Base-by-base conservation (phyloP, 805 yeast species). In the Barnettozyma siamensis region DNA sequence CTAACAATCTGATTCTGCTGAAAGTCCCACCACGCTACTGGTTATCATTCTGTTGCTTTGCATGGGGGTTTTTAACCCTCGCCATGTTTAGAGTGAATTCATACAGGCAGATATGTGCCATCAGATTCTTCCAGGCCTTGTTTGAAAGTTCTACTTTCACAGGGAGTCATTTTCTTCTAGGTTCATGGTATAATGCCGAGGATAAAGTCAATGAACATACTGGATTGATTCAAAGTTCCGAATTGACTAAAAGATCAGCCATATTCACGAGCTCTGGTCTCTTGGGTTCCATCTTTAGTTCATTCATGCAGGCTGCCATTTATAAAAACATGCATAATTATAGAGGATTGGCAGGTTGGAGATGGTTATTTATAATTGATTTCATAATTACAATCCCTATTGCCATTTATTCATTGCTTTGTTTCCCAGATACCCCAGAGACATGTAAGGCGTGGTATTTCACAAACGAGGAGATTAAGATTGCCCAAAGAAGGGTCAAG, bases 291-390 rank as follows among this genome's bases (percentile, higher is more conserved):
- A 69, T 76, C 41, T 73, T 76, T 48, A 70, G 78, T 33, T 73
- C 77, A 1, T 68, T 73, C n/a, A 67, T 77, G 72, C 82, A 76
- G 53, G 69, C 72, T n/a, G 73, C 76, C 3, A 75, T 76, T 29
- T 69, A 67, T 49, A 59, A 55, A 16, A 65, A 66, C 47, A 62
- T 76, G 66, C 65, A 53, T 32, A 43, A 43, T n/a, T 27, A 37
- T 27, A 72, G 48, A 72, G 75, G 41, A 1, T 55, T 78, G 13
- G 66, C 69, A 4, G 84, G 85, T 7, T 78, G 83, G 83, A 67
- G 80, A 57, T 78, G 84, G 84, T 55, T 78, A n/a, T 80, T 77
- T 53, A 73, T 80, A 34, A 75, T 79, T 46, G 83, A 79, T 58
- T 78, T 76, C 48, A 51, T 75, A 26, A 66, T 78, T 34, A 77